Evolutionary conservation across 345 rosid species (phyloP), one percentile per base, ranked within the genome.

Genomic region (Dipteronia sinensis): DNA sequence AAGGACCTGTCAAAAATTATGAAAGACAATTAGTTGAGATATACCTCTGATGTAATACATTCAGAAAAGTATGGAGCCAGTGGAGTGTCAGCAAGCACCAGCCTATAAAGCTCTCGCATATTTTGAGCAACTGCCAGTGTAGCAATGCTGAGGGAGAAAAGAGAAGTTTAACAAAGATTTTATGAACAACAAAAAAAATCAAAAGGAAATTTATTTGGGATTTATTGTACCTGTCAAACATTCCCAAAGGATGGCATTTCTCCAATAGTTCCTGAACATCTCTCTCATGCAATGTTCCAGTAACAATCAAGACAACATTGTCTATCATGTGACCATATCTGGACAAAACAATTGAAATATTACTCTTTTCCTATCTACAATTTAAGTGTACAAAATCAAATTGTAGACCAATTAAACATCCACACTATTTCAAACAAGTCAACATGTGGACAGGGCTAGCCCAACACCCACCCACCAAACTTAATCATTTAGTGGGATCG

Each of bases 261-360:
- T 96, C 99, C 78, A 96, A 74, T 73, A 96, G 82, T 77, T 96
- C 99, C 70, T 94, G 98, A 76, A 94, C 99, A 88, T 96, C 99
- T 85, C 99, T 91, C 90, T 96, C 99, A 51, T 96, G 98, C 89
- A 96, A 74, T 68, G 99, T 94, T 72, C 99, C 99, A 70, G 99
- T 92, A 72, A 96, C 98, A 87, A 96, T 96, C 87, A 96, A 83
- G 74, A 96, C 99, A 69, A 96, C 98, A 88, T 96, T 96, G 86
- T 96, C 99, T 82, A 96, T 96, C 99, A 96, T 96, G 83, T 96
- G 99, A 65, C 99, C 99, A 65, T 96, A 96, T 79, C 99, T 96
- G 83, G 65, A 83, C 67, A 16, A 75, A 68, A 77, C 49, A 79
- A 58, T 12, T 1, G 42, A 84, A 7, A 79, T 13, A 11, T 65